These are phyloP conservation scores for Microascus cirrosus DNA, from an alignment of 2,329 filamentous ascomycete species.

Conservation along the genomic window DNA sequence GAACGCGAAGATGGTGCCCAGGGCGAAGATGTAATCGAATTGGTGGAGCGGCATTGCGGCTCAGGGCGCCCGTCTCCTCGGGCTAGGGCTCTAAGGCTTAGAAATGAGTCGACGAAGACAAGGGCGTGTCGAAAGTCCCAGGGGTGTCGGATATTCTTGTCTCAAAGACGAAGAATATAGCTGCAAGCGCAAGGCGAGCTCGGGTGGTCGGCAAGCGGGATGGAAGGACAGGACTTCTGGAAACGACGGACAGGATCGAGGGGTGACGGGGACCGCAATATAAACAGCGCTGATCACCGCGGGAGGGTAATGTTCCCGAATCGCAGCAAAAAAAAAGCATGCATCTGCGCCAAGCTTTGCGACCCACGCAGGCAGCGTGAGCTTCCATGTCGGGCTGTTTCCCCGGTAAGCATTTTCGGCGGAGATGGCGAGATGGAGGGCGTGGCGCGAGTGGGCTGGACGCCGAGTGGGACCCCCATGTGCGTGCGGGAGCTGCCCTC, in stretches of 20 bases:
- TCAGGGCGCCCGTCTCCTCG: background rate
- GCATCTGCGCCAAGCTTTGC: background rate
- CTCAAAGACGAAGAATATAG: background rate
- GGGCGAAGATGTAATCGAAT: constrained; percentile 52
- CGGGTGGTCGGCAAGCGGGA: background rate
- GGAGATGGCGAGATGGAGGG: background rate
- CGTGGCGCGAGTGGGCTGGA: background rate
- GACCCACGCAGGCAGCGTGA: background rate
- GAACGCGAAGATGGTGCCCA: constrained; percentile 54
- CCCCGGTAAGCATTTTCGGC: background rate
- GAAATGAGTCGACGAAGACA: background rate
- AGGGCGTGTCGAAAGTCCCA: background rate
- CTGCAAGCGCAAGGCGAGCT: background rate
- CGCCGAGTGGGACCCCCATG: background rate
- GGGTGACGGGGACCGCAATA: background rate
- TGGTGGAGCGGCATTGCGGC: constrained; percentile 30
- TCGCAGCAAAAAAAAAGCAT: background rate
- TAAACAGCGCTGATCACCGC: background rate
- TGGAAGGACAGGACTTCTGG: background rate
- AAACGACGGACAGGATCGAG: background rate
- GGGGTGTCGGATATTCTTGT: background rate
- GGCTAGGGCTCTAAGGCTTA: background rate
- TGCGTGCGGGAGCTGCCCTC: background rate
- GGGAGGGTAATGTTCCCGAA: background rate
- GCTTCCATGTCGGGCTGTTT: background rate